phyloP scores from a whole-genome alignment of 2,329 filamentous ascomycete species.

The Acrocalymma vagum region DNA sequence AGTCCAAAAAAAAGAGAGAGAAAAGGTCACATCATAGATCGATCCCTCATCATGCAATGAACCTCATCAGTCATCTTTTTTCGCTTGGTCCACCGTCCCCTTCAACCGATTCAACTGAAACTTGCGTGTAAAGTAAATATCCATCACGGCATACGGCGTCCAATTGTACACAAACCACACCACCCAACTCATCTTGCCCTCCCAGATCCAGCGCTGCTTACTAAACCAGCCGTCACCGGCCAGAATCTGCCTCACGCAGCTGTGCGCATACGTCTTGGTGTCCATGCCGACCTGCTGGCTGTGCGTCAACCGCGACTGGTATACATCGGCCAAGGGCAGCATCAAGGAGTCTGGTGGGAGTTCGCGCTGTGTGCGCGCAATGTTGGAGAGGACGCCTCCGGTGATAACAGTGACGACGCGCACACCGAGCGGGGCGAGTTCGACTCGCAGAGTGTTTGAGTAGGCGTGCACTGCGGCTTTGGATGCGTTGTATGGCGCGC shows the following conservation, averaged over 20 bases:
- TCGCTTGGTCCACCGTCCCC: conserved; percentile 38
- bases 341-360: conserved; percentile 61
- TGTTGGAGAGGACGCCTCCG: conserved; percentile 67
- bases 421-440: conserved; percentile 61
- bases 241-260: conserved; percentile 63
- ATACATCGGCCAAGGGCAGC: conserved; percentile 60
- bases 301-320: conserved; percentile 60
- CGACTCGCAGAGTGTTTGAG: conserved; percentile 65
- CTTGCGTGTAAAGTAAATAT: conserved; percentile 57
- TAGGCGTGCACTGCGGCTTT: conserved; percentile 69
- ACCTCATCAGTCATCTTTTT: conserved; percentile 31
- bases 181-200: conserved; percentile 59
- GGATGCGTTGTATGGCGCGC: conserved; percentile 63
- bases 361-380: conserved; percentile 61
- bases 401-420: conserved; percentile 61
- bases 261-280: conserved; percentile 61
- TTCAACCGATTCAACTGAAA: conserved; percentile 61
- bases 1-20: too few species aligned
- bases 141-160: conserved; percentile 54
- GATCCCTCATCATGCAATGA: too few species aligned
- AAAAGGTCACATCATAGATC: too few species aligned
- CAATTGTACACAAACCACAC: conserved; percentile 60
- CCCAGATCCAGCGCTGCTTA: conserved; percentile 62
- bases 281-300: conserved; percentile 63
- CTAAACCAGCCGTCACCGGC: conserved; percentile 37